Evolutionary conservation across 192 early-diverging fungal species (phyloP), one percentile per base, ranked within the genome.

Genomic region (Lunasporangiospora selenospora): DNA sequence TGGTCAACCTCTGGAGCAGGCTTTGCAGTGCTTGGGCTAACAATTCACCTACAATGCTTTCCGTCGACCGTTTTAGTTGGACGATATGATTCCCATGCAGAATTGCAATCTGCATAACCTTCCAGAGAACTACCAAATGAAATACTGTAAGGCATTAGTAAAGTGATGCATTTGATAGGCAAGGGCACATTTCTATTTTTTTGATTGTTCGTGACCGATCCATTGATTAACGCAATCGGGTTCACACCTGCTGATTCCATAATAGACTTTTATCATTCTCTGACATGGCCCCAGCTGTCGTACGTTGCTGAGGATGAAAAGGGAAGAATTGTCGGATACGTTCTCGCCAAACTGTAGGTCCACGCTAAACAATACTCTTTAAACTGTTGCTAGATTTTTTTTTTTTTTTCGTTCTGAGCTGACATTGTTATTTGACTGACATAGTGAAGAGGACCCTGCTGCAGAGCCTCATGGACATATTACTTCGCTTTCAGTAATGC

Each of bases 71-170:
- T 16, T 29, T 24, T 75, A 93, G 89, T 76, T 88, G 49, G 89
- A 94, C 32, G 94, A 96, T 73, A 82, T 96, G 80, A 83, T 95
- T 18, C 86, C 86, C 18, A 96, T 99, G 89, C 98, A 99, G 80
- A 88, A 93, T 62, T 98, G 95, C 87, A 99, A 99, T 79, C 81
- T 99, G 53, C 83, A 87, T 53, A 98, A 99, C 77, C 84, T 99
- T 36, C 98, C 98, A 9, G 98, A 99, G 81, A 99, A 99, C 88
- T 99, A 99, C 78, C 92, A 94, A 71, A 96, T 99, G 92, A 99
- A 99, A 79, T 99, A 99, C 82, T 98, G 90, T 84, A 87, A 85
- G 78, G n/a, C n/a, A n/a, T 67, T 38, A 21, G 12, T 57, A 12
- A 42, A 32, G 11, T 45, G 13, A 32, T 6, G 4, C 4, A 11